Conservation (phyloP, 1,284 basidiomycete species). For the Binderoboletus segoi region DNA sequence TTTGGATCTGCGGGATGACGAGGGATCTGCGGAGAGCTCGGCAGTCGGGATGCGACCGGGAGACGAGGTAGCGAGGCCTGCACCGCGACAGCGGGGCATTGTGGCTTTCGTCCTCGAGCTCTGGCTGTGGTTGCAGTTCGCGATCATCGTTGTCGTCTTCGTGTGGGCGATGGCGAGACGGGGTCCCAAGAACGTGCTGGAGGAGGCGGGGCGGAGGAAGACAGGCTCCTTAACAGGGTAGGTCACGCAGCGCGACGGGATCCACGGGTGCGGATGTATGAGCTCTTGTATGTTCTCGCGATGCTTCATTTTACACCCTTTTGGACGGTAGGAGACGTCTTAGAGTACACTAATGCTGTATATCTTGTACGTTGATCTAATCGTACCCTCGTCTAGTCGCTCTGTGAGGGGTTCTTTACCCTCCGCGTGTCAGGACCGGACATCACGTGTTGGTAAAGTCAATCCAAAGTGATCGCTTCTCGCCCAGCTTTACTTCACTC, state of each 20-base stretch:
- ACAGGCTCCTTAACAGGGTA: constrained; percentile 24
- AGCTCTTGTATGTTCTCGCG: constrained; percentile 2
- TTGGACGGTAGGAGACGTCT: constrained; percentile 16
- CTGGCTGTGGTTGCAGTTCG: constrained; percentile 82
- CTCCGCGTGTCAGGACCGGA: no score
- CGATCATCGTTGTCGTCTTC: constrained; percentile 70
- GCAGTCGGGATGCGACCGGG: neutral
- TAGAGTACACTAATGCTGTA: constrained; percentile 33
- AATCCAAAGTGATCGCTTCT: neutral
- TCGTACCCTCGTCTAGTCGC: constrained; percentile 7
- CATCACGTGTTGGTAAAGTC: constrained; percentile 11
- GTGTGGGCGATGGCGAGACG: constrained; percentile 75
- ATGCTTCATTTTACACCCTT: neutral
- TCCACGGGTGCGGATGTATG: neutral
- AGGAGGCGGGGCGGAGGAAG: constrained; percentile 51
- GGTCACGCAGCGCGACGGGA: neutral
- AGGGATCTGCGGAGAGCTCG: constrained; percentile 4
- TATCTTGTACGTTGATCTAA: constrained; percentile 20
- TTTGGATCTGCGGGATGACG: constrained; percentile 16
- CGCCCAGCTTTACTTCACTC: neutral
- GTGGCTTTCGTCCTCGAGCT: constrained; percentile 61
- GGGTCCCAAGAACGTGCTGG: constrained; percentile 69
- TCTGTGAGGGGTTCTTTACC: no score
- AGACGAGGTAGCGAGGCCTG: constrained; percentile 15
- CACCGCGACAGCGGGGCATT: constrained; percentile 38